Conservation (phyloP, 2,329 filamentous ascomycete species). For the Ilyonectria robusta region DNA sequence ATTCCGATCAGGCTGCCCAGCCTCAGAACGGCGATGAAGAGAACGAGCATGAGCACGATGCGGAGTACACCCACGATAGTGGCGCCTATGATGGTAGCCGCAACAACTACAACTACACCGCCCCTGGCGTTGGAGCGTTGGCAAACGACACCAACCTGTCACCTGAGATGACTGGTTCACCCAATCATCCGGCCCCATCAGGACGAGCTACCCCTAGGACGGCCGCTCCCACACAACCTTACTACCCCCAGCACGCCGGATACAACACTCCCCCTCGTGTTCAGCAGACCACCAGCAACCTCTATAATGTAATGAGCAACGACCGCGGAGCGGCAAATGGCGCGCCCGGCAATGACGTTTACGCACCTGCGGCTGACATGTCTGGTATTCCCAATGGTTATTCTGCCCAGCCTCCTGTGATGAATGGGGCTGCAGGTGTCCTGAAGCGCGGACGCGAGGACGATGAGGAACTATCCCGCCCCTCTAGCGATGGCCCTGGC, state of each 20-base stretch:
- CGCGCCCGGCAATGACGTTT: constrained; percentile 76
- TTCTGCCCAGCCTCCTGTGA: constrained; percentile 70
- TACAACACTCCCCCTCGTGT: constrained; percentile 86
- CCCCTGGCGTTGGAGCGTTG: constrained; percentile 75
- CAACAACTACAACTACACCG: constrained; percentile 83
- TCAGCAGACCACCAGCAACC: constrained; percentile 79
- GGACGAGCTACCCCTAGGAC: constrained; percentile 90
- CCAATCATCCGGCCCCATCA: constrained; percentile 82
- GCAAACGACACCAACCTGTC: constrained; percentile 84
- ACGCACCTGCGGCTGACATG: constrained; percentile 76
- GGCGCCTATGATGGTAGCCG: constrained; percentile 81
- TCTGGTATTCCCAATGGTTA: constrained; percentile 73
- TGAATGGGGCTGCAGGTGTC: constrained; percentile 72
- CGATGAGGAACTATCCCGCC: constrained; percentile 71
- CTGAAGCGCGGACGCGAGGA: constrained; percentile 69
- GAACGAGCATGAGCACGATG: constrained; percentile 80
- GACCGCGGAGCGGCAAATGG: constrained; percentile 75
- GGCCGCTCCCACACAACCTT: constrained; percentile 77
- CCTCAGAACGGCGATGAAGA: constrained; percentile 75
- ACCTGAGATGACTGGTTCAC: constrained; percentile 86
- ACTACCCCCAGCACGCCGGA: constrained; percentile 77
- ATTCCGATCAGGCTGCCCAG: constrained; percentile 63
- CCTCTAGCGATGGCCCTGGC: constrained; percentile 65
- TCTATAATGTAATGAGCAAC: constrained; percentile 92
- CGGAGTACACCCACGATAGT: constrained; percentile 90